Conservation (phyloP, 306 rosid genomes). For the Lathyrus oleraceus region DNA sequence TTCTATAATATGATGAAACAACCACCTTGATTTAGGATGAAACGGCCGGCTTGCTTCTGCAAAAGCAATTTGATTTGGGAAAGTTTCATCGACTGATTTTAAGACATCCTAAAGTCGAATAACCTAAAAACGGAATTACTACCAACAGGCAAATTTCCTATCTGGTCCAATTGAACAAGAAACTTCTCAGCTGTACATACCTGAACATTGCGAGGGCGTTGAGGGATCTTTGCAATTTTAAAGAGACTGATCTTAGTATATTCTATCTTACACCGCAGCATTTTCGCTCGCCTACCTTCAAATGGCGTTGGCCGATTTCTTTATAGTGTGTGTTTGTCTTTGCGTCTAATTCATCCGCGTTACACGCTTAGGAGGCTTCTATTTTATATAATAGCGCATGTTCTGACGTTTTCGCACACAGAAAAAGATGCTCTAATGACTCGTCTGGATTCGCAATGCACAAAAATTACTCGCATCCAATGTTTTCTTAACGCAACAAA, state of each 20-base stretch:
- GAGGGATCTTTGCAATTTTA: not conserved
- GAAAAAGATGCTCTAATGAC: not conserved
- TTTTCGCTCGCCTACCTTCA: not conserved
- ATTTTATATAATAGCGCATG: not conserved
- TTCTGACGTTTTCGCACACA: not conserved
- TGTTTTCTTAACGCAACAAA: not conserved
- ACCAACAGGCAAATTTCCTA: not conserved
- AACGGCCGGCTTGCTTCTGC: not conserved
- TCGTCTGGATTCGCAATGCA: not conserved
- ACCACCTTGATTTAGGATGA: not conserved
- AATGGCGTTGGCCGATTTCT: not conserved
- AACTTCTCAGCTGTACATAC: conserved; percentile 6
- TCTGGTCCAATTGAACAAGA: not conserved
- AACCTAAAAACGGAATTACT: conserved; percentile 7
- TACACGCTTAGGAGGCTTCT: not conserved
- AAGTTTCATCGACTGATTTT: conserved; percentile 12
- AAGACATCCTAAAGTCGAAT: not conserved
- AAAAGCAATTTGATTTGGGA: not conserved
- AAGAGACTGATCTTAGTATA: not conserved
- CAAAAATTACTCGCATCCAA: not conserved
- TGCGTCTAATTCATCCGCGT: not conserved
- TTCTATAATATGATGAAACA: conserved; percentile 1
- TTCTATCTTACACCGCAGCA: conserved; percentile 3
- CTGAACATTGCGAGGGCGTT: not conserved
- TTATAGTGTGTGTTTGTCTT: not conserved